These are phyloP conservation scores for Diversispora epigaea DNA, from an alignment of 192 early-diverging fungal genomes.

Conservation along the genomic window DNA sequence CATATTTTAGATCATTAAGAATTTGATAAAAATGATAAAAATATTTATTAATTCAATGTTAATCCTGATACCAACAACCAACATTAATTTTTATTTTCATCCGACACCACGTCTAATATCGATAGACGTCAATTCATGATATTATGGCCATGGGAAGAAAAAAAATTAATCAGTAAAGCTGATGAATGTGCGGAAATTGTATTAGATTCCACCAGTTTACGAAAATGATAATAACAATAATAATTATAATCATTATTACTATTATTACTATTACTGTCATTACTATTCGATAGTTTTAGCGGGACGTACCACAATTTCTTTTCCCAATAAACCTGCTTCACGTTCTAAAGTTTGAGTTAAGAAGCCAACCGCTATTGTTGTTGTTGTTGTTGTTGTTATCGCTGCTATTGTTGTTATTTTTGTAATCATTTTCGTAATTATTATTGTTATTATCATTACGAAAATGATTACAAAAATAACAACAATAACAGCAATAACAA, in stretches of 20 bases:
- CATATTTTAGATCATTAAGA: conserved; percentile 8
- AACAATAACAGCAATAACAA: not conserved
- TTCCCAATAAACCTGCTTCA: no score
- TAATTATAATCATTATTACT: no score
- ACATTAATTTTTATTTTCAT: conserved; percentile 4
- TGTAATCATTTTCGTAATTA: no score
- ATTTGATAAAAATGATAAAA: not conserved
- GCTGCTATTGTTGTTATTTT: no score
- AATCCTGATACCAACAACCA: not conserved
- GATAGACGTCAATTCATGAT: conserved; percentile 7
- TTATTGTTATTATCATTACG: no score
- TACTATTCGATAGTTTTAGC: no score
- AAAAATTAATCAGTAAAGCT: not conserved
- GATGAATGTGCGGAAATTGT: conserved; percentile 19
- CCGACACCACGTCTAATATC: conserved; percentile 9
- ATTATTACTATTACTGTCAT: no score
- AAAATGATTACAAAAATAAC: conserved; percentile 14
- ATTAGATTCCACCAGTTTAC: not conserved
- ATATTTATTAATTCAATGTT: not conserved
- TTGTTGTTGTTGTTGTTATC: no score
- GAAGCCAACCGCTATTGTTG: no score
- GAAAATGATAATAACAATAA: no score
- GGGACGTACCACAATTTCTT: no score
- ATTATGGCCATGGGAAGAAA: conserved; percentile 28
- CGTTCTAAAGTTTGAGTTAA: no score